Base-by-base conservation (phyloP, 2,329 filamentous ascomycete genomes). In the Stagonosporopsis tanaceti region DNA sequence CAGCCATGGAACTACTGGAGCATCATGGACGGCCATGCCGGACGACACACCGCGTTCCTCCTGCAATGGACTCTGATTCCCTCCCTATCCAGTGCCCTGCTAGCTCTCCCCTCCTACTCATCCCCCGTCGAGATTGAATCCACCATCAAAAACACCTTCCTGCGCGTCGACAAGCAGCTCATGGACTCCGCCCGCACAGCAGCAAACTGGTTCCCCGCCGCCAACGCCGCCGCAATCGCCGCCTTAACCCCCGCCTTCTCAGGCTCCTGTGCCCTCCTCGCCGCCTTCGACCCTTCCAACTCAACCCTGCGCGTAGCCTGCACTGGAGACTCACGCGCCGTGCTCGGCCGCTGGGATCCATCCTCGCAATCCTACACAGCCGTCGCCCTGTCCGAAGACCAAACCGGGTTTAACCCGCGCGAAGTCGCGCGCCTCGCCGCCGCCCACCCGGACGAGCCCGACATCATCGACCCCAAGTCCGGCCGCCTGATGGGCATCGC, bases 311-410 rank as follows among this genome's bases (percentile, higher is more conserved):
- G 85, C 24, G 86, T 89, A 2, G 89, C 89, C 0, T 87, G 86
- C 60, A 84, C 85, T 0, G 89, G 89, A 0, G 88, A 91, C 74
- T 90, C 86, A 0, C 82, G 88, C 34, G 87, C 87, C 11, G 86
- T 90, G 0, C 78, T 90, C 0, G 88, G 87, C 1, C 72, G 78
- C 59, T 79, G 80, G 75, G 78, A 81, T 12, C 50, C 76, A 0
- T 68, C 78, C 0, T 52, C 65, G 8, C 75, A 78, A 0, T 77
- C 73, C 20, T 90, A 87, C 78, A 71, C 79, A 2, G 78, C 81
- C 0, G 79, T 81, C 6, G 77, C 83, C 1, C 79, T 91, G 15
- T 89, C 87, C 11, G 74, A 79, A 12, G 89, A 91, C 70, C 89
- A 91, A 67, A 90, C 86, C 0, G 87, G 87, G 40, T 83, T 83